Evolutionary conservation across 208 protist genomes (phyloP).

Genomic region (Leishmania tarentolae): DNA sequence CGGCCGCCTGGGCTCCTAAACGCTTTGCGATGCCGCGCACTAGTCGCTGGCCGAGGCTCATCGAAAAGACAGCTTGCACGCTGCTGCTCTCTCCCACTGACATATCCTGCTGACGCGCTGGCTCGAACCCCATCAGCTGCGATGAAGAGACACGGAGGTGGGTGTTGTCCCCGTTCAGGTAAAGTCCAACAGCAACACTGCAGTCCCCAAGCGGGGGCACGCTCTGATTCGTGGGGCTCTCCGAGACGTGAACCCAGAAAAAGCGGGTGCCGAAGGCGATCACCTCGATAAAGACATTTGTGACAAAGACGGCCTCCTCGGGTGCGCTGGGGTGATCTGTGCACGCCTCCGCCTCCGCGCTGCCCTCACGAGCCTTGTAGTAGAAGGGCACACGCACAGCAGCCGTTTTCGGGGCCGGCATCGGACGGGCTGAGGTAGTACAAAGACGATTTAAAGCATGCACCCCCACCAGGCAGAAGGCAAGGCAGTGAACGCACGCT

Average conservation of each 20-base stretch:
- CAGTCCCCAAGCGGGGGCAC: conserved; percentile 38
- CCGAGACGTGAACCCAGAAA: conserved; percentile 75
- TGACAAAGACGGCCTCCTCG: conserved; percentile 31
- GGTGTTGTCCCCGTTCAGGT: background rate
- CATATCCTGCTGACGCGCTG: conserved; percentile 6
- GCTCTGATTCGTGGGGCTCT: conserved; percentile 27
- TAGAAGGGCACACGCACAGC: conserved; percentile 43
- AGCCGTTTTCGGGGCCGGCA: conserved; percentile 28
- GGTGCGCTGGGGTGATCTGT: background rate
- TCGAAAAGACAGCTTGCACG: conserved; percentile 43
- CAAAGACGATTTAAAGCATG: background rate
- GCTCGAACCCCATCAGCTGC: conserved; percentile 37
- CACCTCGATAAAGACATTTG: conserved; percentile 44
- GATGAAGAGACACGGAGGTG: conserved; percentile 19
- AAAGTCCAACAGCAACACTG: conserved; percentile 34
- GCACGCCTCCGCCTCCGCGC: background rate
- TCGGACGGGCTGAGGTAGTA: background rate
- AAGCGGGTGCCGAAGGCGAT: conserved; percentile 48
- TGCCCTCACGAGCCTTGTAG: conserved; percentile 4
- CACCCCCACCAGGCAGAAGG: background rate
- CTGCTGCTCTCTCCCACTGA: conserved; percentile 18
- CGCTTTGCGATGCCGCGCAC: conserved; percentile 30
- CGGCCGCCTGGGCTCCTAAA: conserved; percentile 9
- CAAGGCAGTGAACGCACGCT: background rate
- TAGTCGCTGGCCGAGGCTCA: conserved; percentile 48